phyloP scores from a whole-genome alignment of 805 yeast genomes.

The Yamadazyma tumulicola region DNA sequence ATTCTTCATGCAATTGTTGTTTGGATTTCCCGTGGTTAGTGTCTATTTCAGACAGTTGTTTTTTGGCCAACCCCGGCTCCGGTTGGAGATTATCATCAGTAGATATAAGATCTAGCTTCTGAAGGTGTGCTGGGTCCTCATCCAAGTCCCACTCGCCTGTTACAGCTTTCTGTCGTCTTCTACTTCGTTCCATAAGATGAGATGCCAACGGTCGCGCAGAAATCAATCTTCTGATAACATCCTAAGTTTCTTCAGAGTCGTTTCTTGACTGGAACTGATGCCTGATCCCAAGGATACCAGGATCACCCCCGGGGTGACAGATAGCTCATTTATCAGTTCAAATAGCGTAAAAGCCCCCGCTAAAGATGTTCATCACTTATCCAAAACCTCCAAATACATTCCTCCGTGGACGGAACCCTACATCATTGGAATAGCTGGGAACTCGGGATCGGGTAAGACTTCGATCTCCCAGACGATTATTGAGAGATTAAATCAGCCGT shows the following conservation, averaged over 20 bases:
- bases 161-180: slow-evolving; percentile 12
- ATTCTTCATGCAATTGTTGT: too few species aligned
- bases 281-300: not conserved
- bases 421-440: slow-evolving; percentile 48
- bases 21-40: slow-evolving; percentile 12
- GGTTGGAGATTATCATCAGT: not conserved
- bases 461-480: slow-evolving; percentile 84
- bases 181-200: slow-evolving; percentile 3
- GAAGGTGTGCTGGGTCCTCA: not conserved
- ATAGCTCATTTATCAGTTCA: not conserved
- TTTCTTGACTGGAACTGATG: not conserved
- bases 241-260: too few species aligned
- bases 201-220: slow-evolving; percentile 6
- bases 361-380: slow-evolving; percentile 5
- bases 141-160: slow-evolving; percentile 17
- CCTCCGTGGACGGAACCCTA: slow-evolving; percentile 45
- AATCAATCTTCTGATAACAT: too few species aligned
- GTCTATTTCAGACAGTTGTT: not conserved
- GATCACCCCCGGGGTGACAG: slow-evolving; percentile 5
- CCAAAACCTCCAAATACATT: slow-evolving; percentile 20
- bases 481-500: slow-evolving; percentile 76
- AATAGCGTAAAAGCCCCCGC: not conserved
- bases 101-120: not conserved
- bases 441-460: slow-evolving; percentile 83
- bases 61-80: slow-evolving; percentile 1